Conservation (phyloP, 495 filamentous ascomycete species). For the Penicillium waksmanii region DNA sequence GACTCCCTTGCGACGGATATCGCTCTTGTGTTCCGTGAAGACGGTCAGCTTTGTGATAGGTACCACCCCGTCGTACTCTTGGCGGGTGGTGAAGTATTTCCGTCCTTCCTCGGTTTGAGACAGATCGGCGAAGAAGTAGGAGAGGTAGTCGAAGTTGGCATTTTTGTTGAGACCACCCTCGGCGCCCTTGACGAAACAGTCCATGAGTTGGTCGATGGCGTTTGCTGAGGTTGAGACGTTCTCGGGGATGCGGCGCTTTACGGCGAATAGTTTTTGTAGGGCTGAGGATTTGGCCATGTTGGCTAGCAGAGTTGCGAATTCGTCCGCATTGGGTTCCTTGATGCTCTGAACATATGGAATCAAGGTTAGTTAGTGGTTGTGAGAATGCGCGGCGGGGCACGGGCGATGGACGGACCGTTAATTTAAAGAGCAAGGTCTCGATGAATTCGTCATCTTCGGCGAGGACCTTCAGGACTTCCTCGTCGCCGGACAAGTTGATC, state of each 20-base stretch:
- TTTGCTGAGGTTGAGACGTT: constrained; percentile 67
- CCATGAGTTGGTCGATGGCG: constrained; percentile 87
- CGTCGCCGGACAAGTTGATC: constrained; percentile 84
- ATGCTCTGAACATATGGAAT: constrained; percentile 43
- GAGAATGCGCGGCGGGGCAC: too few relatives aligned
- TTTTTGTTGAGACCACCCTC: constrained; percentile 79
- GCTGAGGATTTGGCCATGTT: constrained; percentile 82
- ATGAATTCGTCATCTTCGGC: constrained; percentile 82
- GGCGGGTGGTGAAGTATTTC: constrained; percentile 72
- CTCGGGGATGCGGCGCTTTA: constrained; percentile 64
- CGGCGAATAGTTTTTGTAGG: constrained; percentile 65
- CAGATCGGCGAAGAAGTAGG: constrained; percentile 91
- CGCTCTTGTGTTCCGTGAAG: constrained; percentile 85
- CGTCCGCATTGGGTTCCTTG: constrained; percentile 77
- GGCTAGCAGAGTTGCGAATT: constrained; percentile 87
- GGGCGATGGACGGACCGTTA: constrained; percentile 47
- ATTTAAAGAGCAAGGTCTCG: constrained; percentile 66
- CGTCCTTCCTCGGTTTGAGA: constrained; percentile 76
- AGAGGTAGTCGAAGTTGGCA: constrained; percentile 89
- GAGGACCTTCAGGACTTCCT: constrained; percentile 69
- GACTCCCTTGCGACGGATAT: constrained; percentile 81
- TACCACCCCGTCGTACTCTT: constrained; percentile 76
- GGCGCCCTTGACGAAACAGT: constrained; percentile 91
- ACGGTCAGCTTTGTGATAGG: constrained; percentile 87
- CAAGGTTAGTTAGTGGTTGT: too few relatives aligned